Conservation (phyloP, 2,329 filamentous ascomycete genomes). For the Colletotrichum sp. region DNA sequence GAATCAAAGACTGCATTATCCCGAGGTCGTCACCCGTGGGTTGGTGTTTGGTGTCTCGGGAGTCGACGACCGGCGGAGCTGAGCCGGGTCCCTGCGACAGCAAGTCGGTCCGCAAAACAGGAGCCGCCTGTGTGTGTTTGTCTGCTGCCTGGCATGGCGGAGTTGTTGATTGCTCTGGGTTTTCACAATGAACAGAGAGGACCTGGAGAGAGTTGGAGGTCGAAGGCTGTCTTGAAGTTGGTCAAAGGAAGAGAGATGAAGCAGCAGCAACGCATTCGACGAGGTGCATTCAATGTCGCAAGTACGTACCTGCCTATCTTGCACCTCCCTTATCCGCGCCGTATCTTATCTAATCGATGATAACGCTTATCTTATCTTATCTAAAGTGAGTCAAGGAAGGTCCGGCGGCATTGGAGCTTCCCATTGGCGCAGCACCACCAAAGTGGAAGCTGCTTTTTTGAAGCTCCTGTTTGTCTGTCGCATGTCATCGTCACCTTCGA, state of each 20-base stretch:
- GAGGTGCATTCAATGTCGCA: not conserved
- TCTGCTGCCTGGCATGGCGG: not conserved
- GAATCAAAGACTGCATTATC: conserved; percentile 10
- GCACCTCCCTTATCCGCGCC: not conserved
- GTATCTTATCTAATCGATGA: not conserved
- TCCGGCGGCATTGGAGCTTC: not conserved
- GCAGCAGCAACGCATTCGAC: not conserved
- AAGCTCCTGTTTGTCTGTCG: not conserved
- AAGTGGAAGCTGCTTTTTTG: not conserved
- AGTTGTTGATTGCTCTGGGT: not conserved
- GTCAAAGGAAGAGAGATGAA: not conserved
- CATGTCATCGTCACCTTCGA: not conserved
- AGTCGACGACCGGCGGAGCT: not conserved
- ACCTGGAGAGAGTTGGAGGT: not conserved
- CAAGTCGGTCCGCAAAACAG: not conserved
- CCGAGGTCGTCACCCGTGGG: conserved; percentile 6
- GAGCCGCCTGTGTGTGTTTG: not conserved
- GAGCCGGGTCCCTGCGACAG: not conserved
- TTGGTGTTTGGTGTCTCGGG: conserved; percentile 19
- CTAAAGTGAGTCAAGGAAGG: not conserved
- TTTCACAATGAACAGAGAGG: not conserved
- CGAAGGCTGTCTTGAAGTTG: not conserved
- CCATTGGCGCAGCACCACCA: not conserved
- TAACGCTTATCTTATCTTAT: not conserved
- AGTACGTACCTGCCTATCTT: not conserved